A percentile compares a stretch with the other conserved stretches of the same genome.
These are phyloP conservation scores for Naumovozyma baii DNA, from an alignment of 805 yeast genomes.

Conservation along the genomic window DNA sequence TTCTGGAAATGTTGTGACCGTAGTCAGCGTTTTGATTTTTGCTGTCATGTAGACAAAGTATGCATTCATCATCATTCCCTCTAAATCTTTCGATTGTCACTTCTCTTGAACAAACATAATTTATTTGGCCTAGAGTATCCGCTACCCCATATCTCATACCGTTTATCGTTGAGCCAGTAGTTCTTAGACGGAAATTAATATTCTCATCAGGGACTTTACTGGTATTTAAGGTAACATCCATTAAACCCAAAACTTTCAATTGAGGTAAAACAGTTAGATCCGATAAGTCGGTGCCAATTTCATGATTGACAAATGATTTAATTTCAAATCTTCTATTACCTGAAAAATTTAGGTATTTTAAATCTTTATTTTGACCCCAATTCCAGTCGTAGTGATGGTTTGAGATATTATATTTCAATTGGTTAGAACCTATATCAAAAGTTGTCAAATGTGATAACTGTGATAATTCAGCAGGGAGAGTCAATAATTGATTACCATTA, in stretches of 20 bases:
- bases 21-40: slow-evolving; percentile 41
- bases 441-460: slow-evolving; percentile 53
- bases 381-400: slow-evolving; percentile 97
- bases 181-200: slow-evolving; percentile 73
- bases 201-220: slow-evolving; percentile 84
- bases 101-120: slow-evolving; percentile 65
- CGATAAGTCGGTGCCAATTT: slow-evolving; percentile 38
- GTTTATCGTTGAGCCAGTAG: slow-evolving; percentile 73
- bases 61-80: slow-evolving; percentile 71
- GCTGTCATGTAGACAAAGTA: slow-evolving; percentile 82
- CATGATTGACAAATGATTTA: slow-evolving; percentile 44
- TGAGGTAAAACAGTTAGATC: slow-evolving; percentile 68
- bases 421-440: slow-evolving; percentile 86
- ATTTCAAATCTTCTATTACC: slow-evolving; percentile 91
- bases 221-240: slow-evolving; percentile 91
- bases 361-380: slow-evolving; percentile 76
- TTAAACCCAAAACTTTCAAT: slow-evolving; percentile 68
- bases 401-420: slow-evolving; percentile 80
- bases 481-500: slow-evolving; percentile 76
- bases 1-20: slow-evolving; percentile 58
- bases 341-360: slow-evolving; percentile 77
- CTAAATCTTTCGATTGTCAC: slow-evolving; percentile 79
- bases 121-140: slow-evolving; percentile 66
- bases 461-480: slow-evolving; percentile 82
- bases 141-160: slow-evolving; percentile 84